phyloP scores from a whole-genome alignment of 148 eudicot genomes.

The Polygonum aviculare region DNA sequence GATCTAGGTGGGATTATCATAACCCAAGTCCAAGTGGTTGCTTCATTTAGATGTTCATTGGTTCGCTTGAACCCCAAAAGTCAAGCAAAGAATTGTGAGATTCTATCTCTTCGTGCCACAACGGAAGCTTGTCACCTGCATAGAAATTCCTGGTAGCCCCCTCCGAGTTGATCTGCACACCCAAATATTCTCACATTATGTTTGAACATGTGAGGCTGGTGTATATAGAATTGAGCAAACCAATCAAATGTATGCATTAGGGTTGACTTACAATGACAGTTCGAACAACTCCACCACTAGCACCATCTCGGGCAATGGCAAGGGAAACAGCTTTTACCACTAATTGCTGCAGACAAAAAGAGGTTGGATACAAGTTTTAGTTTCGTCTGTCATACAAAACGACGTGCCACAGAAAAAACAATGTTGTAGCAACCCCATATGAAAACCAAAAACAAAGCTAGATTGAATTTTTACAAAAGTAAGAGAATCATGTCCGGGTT shows the following conservation, averaged over 20 bases:
- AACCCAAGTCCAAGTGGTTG: no score
- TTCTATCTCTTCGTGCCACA: conserved; percentile 81
- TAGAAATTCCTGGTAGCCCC: conserved; percentile 69
- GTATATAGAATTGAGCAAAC: no score
- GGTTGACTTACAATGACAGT: conserved; percentile 64
- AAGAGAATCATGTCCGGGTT: no score
- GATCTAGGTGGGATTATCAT: no score
- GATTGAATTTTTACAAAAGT: no score
- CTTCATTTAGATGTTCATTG: conserved; percentile 30
- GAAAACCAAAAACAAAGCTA: no score
- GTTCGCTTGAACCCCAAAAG: conserved; percentile 40
- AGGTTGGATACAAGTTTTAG: no score
- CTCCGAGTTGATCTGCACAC: conserved; percentile 57
- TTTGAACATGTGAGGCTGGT: no score
- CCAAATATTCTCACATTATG: not conserved
- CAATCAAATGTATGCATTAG: not conserved
- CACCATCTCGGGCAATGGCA: conserved; percentile 98
- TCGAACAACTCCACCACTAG: conserved; percentile 95
- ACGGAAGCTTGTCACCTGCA: conserved; percentile 60
- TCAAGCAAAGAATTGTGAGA: conserved; percentile 60
- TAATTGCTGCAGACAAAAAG: conserved; percentile 37
- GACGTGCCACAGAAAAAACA: no score
- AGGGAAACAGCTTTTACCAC: conserved; percentile 95
- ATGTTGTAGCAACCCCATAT: no score
- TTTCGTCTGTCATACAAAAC: no score